Evolutionary conservation across 495 filamentous ascomycete species (phyloP).

Genomic region (Tuber magnatum): DNA sequence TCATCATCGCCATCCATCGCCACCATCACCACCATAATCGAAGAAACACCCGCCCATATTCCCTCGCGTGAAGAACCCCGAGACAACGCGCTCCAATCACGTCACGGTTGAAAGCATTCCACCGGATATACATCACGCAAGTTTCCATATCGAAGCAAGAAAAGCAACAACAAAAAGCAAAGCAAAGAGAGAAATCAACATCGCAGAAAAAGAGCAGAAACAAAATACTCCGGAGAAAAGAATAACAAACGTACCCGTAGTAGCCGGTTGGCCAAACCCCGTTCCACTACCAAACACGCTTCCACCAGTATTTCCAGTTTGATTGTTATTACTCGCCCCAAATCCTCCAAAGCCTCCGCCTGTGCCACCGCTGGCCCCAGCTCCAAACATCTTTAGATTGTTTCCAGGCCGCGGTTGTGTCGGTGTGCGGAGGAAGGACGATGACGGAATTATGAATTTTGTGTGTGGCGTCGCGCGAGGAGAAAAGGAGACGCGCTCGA

Average conservation of each 20-base stretch:
- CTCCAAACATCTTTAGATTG: slow-evolving; percentile 46
- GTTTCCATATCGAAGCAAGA: slow-evolving; percentile 20
- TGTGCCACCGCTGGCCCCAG: slow-evolving; percentile 36
- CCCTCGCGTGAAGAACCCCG: slow-evolving; percentile 11
- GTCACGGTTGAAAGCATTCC: slow-evolving; percentile 21
- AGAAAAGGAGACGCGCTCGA: slow-evolving; percentile 41
- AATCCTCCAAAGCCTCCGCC: slow-evolving; percentile 45
- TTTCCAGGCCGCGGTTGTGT: slow-evolving; percentile 36
- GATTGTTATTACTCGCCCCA: slow-evolving; percentile 50
- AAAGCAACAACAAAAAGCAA: slow-evolving; percentile 42
- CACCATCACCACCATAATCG: slow-evolving; percentile 12
- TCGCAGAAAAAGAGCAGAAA: slow-evolving; percentile 28
- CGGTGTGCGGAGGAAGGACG: slow-evolving; percentile 23
- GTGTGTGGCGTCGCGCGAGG: slow-evolving; percentile 26
- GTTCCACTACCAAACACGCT: slow-evolving; percentile 54
- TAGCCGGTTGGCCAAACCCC: slow-evolving; percentile 47
- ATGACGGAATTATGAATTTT: slow-evolving; percentile 39
- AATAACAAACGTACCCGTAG: slow-evolving; percentile 39
- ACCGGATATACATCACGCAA: slow-evolving; percentile 20
- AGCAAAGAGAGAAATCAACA: slow-evolving; percentile 32
- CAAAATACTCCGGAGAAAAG: slow-evolving; percentile 31
- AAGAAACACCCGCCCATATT: slow-evolving; percentile 19
- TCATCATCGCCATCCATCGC: slow-evolving; percentile 31
- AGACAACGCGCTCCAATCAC: slow-evolving; percentile 29
- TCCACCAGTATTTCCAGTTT: slow-evolving; percentile 21